These are phyloP conservation scores for Penicillium sp. DNA, from an alignment of 2,329 filamentous ascomycete genomes.

Conservation along the genomic window DNA sequence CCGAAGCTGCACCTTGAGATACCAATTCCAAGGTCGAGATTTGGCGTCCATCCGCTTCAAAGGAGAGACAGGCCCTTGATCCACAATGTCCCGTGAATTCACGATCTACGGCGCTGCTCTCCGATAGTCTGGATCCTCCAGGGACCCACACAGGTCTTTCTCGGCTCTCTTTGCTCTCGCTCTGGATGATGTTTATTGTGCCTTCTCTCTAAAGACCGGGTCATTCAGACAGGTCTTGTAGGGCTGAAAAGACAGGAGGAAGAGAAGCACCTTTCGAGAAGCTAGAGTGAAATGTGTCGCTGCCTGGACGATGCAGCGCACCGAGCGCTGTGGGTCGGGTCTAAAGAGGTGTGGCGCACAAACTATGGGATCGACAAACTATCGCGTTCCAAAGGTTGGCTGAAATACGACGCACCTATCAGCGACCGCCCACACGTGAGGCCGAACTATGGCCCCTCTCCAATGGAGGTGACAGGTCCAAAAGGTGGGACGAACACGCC, in stretches of 20 bases:
- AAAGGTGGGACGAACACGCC: slow-evolving; percentile 20
- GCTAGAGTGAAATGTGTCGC: background rate
- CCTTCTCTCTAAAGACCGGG: background rate
- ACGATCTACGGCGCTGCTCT: slow-evolving; percentile 19
- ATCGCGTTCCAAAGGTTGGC: slow-evolving; percentile 19
- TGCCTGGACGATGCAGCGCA: background rate
- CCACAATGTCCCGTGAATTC: background rate
- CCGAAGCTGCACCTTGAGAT: slow-evolving; percentile 1
- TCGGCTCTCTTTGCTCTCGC: background rate
- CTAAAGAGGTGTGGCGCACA: slow-evolving; percentile 16
- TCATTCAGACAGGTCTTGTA: background rate
- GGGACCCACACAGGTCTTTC: background rate
- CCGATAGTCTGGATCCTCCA: slow-evolving; percentile 16
- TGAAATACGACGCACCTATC: slow-evolving; percentile 24
- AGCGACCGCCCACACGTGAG: slow-evolving; percentile 9
- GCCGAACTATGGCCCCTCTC: slow-evolving; percentile 11
- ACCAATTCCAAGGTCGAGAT: background rate
- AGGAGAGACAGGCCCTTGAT: slow-evolving; percentile 10
- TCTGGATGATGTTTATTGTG: background rate
- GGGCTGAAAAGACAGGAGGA: background rate
- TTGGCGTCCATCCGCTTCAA: slow-evolving; percentile 17
- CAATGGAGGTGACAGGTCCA: slow-evolving; percentile 35
- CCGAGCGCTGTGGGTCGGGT: slow-evolving; percentile 6
- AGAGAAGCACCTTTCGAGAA: slow-evolving; percentile 1
- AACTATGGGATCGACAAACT: slow-evolving; percentile 28